Base-by-base conservation (phyloP, 371 early-diverging fungal genomes). In the Syncephalastrum monosporum region DNA sequence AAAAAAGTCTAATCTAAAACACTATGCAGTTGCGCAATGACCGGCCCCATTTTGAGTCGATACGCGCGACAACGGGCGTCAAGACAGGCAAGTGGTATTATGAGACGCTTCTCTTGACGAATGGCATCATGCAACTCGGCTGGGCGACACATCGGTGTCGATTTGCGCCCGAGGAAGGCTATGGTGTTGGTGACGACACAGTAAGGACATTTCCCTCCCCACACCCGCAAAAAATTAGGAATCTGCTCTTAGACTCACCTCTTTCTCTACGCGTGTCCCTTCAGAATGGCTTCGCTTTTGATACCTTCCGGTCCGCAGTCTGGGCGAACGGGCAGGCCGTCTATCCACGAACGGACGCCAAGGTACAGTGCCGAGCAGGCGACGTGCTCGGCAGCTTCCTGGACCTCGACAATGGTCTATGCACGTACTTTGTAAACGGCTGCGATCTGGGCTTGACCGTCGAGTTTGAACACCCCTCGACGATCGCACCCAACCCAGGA, bases 81-180 rank as follows among this genome's bases (percentile, higher is more conserved):
- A 72, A 63, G 24, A 50, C 57, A 5, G 86, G 82, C 0, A 84
- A 80, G 63, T 86, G 86, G 86, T 83, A 78, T 47, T 86, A 84
- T 55, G 86, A 86, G 58, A 77, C 79, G 1, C 53, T 80, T 5
- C 56, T 84, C 6, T 49, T 83, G 14, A 83, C 77, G 3, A 72
- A 72, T 21, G 86, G 86, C 1, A 82, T 86, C 50, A 84, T 86
- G 82, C 86, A 84, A 53, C 72, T 86, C 16, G 86, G 86, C 6
- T 86, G 84, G 83, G 86, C 86, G 3, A 82, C 86, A 1, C 68
- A 67, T 25, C 75, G 76, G 27, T 82, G 84, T 44, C 76, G 75
- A 6, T 86, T 86, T 56, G 74, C 78, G 21, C 86, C 86, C 1
- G 86, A 86, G 44, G 84, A 86, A 52, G 86, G 86, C 15, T 75